Evolutionary conservation across 2,329 filamentous ascomycete genomes (phyloP), one percentile per base, ranked within the genome.

Genomic region (Akanthomyces muscarius): DNA sequence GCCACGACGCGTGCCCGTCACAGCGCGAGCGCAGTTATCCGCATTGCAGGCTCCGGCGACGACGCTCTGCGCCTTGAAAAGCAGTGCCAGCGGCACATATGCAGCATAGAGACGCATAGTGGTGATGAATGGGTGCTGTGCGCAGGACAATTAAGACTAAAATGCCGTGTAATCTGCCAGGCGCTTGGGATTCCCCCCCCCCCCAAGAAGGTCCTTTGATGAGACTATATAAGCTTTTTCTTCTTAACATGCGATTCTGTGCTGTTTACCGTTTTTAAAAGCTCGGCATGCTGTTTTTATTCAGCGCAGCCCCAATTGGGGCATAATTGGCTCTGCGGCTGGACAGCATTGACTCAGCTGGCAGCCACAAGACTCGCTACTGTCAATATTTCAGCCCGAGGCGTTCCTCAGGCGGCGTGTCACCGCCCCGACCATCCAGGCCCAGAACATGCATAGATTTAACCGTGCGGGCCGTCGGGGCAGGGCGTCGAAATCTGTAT

Each of bases 21-120:
- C 62, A 16, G 62, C 62, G 16, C 54, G 55, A n/a, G 62, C 62
- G 50, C 62, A 63, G 16, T 63, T 63, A 52, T 63, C 59, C 1
- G 50, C 1, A 21, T 54, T 54, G 41, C 59, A 61, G n/a, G 13
- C 28, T 6, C 25, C 45, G n/a, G 58, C 57, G 1, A 25, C 11
- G n/a, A 38, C 25, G 13, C 25, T 7, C 30, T 13, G 42, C 5
- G 28, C 36, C 2, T 23, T 16, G 36, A 50, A 11, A 18, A 60
- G 57, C 10, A 60, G 45, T 18, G 47, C 56, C 56, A 60, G 36
- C 23, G 56, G 48, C 36, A 44, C 57, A 21, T 5, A 45, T 6
- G 42, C 45, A 51, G 16, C 10, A n/a, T 41, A 13, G 16, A 59
- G 16, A 41, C 30, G 56, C 44, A 59, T 59, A 10, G 21, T 21